These are phyloP conservation scores for Suillus discolor DNA, from an alignment of 768 basidiomycete genomes.

Conservation along the genomic window DNA sequence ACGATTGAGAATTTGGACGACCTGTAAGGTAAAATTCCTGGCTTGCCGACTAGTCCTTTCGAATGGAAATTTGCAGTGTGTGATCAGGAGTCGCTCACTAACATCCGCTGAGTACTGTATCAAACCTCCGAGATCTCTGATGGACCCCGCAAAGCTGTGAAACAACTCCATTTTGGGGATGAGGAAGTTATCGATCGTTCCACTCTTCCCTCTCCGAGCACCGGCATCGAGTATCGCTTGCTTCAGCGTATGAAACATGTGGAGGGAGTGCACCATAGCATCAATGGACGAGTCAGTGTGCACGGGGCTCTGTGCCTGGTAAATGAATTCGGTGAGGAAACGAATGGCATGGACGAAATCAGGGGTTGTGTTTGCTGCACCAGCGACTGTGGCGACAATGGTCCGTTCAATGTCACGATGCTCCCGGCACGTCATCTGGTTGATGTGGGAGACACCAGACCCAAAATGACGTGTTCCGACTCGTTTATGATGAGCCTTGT, in stretches of 20 bases:
- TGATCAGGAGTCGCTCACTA: background rate
- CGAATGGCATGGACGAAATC: background rate
- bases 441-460: constrained; percentile 40
- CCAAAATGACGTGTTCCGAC: constrained; percentile 37
- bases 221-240: background rate
- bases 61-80: no score
- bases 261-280: background rate
- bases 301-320: background rate
- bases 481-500: constrained; percentile 32
- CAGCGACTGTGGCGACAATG: constrained; percentile 33
- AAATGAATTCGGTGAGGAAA: background rate
- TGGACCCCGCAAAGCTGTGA: background rate
- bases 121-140: background rate
- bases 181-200: no score
- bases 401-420: constrained; percentile 39
- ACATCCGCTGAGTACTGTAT: background rate
- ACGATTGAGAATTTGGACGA: no score
- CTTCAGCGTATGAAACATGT: background rate
- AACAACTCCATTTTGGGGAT: background rate
- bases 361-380: constrained; percentile 30
- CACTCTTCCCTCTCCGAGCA: background rate
- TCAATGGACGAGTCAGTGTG: background rate
- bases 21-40: no score
- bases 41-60: no score
- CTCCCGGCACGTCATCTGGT: constrained; percentile 44